phyloP scores from a whole-genome alignment of 2,329 filamentous ascomycete genomes.

The Madurella mycetomatis region DNA sequence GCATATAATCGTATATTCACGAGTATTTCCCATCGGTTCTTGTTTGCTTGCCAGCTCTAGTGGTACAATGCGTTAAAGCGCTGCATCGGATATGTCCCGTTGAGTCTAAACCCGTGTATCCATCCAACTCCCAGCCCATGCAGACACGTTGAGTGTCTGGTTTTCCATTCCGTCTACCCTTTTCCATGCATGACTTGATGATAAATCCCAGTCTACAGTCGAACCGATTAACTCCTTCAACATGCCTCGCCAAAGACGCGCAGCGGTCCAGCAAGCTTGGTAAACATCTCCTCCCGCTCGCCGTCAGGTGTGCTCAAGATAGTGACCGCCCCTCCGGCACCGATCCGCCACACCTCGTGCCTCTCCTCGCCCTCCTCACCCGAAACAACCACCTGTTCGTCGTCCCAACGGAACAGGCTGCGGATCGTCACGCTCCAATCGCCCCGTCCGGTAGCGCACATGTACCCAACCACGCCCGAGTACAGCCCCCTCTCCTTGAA shows the following conservation, averaged over 20 bases:
- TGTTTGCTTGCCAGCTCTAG: not conserved
- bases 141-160: constrained; percentile 28
- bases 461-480: constrained; percentile 83
- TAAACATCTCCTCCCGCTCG: constrained; percentile 88
- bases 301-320: constrained; percentile 72
- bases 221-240: not conserved
- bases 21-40: not conserved
- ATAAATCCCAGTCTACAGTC: constrained; percentile 4
- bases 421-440: constrained; percentile 92
- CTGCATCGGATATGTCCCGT: constrained; percentile 5
- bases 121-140: not conserved
- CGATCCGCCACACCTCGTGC: constrained; percentile 70
- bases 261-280: constrained; percentile 60
- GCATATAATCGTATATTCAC: not conserved
- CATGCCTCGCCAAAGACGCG: constrained; percentile 41
- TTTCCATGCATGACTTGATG: constrained; percentile 1
- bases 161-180: constrained; percentile 1
- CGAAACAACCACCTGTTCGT: constrained; percentile 47
- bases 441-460: constrained; percentile 77
- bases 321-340: constrained; percentile 87
- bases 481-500: constrained; percentile 67
- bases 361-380: constrained; percentile 29
- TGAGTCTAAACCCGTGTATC: constrained; percentile 8
- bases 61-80: constrained; percentile 14
- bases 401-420: constrained; percentile 70